phyloP scores from a whole-genome alignment of 352 stramenopile species.

The Globisporangium recalcitrans region DNA sequence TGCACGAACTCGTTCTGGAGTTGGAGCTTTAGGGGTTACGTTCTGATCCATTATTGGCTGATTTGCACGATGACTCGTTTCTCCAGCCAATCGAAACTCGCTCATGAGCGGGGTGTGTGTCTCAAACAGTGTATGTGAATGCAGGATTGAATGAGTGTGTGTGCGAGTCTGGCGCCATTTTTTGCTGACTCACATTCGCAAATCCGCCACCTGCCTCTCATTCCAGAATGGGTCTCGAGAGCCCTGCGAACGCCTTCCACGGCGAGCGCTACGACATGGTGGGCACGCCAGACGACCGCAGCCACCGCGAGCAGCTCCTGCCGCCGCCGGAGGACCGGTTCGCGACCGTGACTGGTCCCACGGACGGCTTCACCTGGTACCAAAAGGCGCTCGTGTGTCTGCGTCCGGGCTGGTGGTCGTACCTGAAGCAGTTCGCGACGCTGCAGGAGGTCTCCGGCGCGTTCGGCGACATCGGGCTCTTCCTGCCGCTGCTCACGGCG shows the following conservation, averaged over 20 bases:
- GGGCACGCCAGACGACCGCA: slow-evolving; percentile 2
- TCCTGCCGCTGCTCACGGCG: slow-evolving; percentile 91
- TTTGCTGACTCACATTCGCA: slow-evolving; percentile 2
- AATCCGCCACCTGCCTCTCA: neutral
- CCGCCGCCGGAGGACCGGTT: slow-evolving; percentile 21
- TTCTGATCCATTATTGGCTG: neutral
- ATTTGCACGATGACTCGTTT: neutral
- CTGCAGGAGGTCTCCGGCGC: slow-evolving; percentile 84
- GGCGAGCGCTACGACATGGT: slow-evolving; percentile 16
- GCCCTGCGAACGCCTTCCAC: slow-evolving; percentile 15
- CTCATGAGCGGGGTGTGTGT: too few species aligned
- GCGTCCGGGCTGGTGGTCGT: slow-evolving; percentile 45
- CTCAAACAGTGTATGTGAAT: too few species aligned
- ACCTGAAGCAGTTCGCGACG: slow-evolving; percentile 64
- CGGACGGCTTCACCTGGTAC: slow-evolving; percentile 34
- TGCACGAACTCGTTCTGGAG: neutral
- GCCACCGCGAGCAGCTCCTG: slow-evolving; percentile 33
- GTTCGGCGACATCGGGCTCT: slow-evolving; percentile 92
- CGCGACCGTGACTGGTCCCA: slow-evolving; percentile 40
- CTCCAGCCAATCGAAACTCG: neutral
- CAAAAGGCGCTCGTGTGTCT: slow-evolving; percentile 53
- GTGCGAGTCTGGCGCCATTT: neutral
- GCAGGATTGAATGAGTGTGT: neutral
- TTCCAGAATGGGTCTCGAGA: slow-evolving; percentile 16
- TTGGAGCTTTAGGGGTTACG: neutral